Conservation (phyloP, 805 yeast genomes). For the Saturnispora galanensis region DNA sequence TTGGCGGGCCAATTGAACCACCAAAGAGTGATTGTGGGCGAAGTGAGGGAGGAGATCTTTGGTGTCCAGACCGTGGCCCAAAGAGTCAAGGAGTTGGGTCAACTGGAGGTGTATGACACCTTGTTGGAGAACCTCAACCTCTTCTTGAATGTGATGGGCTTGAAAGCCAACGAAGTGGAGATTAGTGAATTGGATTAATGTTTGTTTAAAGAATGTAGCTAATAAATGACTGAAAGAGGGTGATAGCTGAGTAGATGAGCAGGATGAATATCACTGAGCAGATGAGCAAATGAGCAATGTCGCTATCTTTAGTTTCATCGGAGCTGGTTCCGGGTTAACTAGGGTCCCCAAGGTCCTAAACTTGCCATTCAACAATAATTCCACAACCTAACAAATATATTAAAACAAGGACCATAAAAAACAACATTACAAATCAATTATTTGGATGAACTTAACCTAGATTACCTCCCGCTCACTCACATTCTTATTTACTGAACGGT, state of each 20-base stretch:
- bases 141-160: constrained; percentile 93
- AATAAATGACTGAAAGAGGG: background rate
- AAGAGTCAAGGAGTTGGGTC: constrained; percentile 25
- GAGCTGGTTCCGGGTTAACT: too few relatives aligned
- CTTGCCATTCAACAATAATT: too few relatives aligned
- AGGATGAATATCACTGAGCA: background rate
- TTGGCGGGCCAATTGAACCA: constrained; percentile 84
- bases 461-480: too few relatives aligned
- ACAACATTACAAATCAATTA: too few relatives aligned
- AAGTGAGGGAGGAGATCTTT: constrained; percentile 85
- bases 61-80: constrained; percentile 77
- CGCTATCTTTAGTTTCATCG: too few relatives aligned
- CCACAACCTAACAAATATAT: too few relatives aligned
- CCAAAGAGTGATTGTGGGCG: constrained; percentile 90
- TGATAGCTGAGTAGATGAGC: too few relatives aligned
- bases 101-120: constrained; percentile 44
- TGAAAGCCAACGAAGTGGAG: constrained; percentile 83
- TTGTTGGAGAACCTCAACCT: constrained; percentile 68
- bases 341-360: too few relatives aligned
- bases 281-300: background rate
- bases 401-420: too few relatives aligned
- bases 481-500: too few relatives aligned
- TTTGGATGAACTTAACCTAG: too few relatives aligned
- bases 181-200: constrained; percentile 52
- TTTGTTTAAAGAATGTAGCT: background rate